Evolutionary conservation across 176 grass and related monocot species (phyloP), one percentile per base, ranked within the genome.

Genomic region (Carex pumila): DNA sequence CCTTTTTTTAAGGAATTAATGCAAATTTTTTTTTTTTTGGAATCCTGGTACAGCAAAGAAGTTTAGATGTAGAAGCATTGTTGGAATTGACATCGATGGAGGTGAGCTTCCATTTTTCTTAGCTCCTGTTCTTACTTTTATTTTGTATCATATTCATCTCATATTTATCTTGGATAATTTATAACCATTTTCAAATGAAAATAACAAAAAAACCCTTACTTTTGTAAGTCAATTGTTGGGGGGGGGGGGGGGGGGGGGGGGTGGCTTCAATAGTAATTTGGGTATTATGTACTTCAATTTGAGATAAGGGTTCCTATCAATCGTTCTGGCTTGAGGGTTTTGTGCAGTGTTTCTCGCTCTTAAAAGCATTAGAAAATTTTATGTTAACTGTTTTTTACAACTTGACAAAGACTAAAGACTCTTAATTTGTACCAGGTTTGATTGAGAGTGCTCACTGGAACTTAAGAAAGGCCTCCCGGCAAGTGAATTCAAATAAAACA

Each of bases 21-120:
- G 70, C 45, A 65, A 2, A 18, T 30, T 78, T 83, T n/a, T 19
- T 69, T 74, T 78, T 86, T 32, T 68, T 39, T 39, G 37, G 37
- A 29, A 83, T 89, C 65, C 64, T 80, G 80, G 52, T 85, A 87
- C 96, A 99, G 93, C 87, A 12, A 87, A 69, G 85, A 99, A 95
- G 84, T 99, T 93, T 84, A 77, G 82, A 19, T 99, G 96, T 67
- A 88, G 47, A 86, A 95, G 91, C 63, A 95, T 99, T 71, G 65
- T 92, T 84, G 96, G 96, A 85, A 83, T 99, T 84, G 96, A 99
- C 54, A 99, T 95, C 39, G 96, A 99, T 84, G 65, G 74, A 93
- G 93, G 96, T 99, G 29, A 43, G 18, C 15, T 75, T 71, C 0
- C 55, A 25, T 45, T 77, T 69, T 0, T 17, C 43, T 78, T 91